Conservation (phyloP, 805 yeast genomes). For the Pichia cephalocereana region DNA sequence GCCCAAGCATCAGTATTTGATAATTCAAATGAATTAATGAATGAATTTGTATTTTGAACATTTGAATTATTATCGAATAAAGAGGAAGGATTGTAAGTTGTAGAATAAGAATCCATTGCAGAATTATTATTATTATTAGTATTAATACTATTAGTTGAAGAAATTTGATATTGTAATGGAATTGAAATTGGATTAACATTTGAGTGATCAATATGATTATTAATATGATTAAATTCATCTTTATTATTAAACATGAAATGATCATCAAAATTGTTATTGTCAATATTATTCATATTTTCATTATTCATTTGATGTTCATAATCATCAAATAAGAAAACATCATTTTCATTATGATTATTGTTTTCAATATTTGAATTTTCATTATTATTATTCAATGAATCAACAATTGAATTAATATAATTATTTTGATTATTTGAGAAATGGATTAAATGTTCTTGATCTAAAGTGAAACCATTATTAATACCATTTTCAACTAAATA, state of each 20-base stretch:
- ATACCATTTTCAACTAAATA: constrained; percentile 21
- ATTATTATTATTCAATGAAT: constrained; percentile 4
- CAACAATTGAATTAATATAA: constrained; percentile 7
- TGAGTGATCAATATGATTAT: constrained; percentile 1
- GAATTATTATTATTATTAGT: constrained; percentile 3
- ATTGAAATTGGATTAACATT: constrained; percentile 12
- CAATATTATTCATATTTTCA: neutral
- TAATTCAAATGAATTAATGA: constrained; percentile 9
- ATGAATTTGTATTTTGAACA: constrained; percentile 2
- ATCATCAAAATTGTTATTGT: neutral
- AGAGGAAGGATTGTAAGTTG: constrained; percentile 8
- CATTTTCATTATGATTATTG: constrained; percentile 2
- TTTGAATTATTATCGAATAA: constrained; percentile 9
- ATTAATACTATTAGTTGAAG: neutral
- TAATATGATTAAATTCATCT: neutral
- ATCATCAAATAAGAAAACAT: constrained; percentile 12
- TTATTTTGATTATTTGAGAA: constrained; percentile 11
- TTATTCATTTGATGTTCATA: constrained; percentile 3
- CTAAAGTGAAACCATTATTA: constrained; percentile 34
- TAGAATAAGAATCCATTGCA: constrained; percentile 4
- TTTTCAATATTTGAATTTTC: constrained; percentile 6
- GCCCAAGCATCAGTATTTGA: constrained; percentile 2
- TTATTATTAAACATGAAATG: neutral
- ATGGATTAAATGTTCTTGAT: constrained; percentile 33
- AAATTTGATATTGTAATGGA: constrained; percentile 1